phyloP scores from a whole-genome alignment of 352 stramenopile genomes.

The Phytopythium cucurbitacearum region DNA sequence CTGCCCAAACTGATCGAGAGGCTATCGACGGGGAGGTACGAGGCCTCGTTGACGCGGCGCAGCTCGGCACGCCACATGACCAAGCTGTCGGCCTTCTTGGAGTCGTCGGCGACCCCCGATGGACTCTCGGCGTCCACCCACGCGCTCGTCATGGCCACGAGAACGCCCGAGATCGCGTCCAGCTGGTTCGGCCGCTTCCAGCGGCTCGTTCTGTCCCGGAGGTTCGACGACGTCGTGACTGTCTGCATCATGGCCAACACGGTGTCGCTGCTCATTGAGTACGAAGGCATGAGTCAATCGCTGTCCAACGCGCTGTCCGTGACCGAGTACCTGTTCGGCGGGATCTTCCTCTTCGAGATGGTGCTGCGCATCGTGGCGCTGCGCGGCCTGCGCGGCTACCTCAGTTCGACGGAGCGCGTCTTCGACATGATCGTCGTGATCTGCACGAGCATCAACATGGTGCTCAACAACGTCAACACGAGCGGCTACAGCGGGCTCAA shows the following conservation, averaged over 20 bases:
- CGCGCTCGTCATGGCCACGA: conserved; percentile 15
- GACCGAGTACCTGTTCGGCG: conserved; percentile 68
- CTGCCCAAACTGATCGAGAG: too few relatives aligned
- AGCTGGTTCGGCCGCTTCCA: conserved; percentile 28
- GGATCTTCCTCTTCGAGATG: conserved; percentile 64
- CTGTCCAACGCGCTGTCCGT: conserved; percentile 36
- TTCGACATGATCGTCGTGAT: conserved; percentile 74
- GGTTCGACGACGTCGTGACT: conserved; percentile 70
- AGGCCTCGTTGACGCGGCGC: too few relatives aligned
- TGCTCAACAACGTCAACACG: conserved; percentile 57
- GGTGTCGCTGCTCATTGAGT: conserved; percentile 61
- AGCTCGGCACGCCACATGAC: too few relatives aligned
- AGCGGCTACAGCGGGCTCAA: conserved; percentile 55
- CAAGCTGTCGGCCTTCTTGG: too few relatives aligned
- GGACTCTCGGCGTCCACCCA: conserved; percentile 11
- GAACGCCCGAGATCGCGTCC: conserved; percentile 11
- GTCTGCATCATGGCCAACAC: conserved; percentile 68
- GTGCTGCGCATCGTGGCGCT: conserved; percentile 52
- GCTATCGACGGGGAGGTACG: too few relatives aligned
- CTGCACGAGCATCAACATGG: conserved; percentile 62
- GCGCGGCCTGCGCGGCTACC: conserved; percentile 39
- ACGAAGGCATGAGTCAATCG: conserved; percentile 42
- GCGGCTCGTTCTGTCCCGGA: conserved; percentile 60
- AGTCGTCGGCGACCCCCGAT: too few relatives aligned
- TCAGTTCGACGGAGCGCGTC: conserved; percentile 52